A percentile compares a stretch with the other conserved stretches of the same genome.
phyloP scores from a whole-genome alignment of 2,329 filamentous ascomycete species.

The Westerdykella sp. region DNA sequence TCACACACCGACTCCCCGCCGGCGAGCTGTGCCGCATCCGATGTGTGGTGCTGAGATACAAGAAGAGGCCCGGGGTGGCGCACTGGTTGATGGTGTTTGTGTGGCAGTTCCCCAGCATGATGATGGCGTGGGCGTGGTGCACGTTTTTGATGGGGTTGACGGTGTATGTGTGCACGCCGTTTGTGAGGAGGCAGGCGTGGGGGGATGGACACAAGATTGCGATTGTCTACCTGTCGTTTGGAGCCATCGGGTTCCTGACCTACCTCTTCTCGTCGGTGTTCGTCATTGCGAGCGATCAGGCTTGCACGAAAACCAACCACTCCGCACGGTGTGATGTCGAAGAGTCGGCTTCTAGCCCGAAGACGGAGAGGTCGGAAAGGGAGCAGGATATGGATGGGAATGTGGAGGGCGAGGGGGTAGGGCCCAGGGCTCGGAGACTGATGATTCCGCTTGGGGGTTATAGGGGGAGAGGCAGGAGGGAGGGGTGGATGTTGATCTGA shows the following conservation, averaged over 20 bases:
- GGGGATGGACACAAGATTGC: constrained; percentile 18
- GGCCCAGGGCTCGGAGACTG: no score
- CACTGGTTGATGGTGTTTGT: constrained; percentile 27
- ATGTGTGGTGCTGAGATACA: constrained; percentile 19
- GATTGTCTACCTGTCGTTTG: constrained; percentile 18
- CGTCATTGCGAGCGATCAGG: constrained; percentile 21
- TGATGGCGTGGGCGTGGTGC: constrained; percentile 24
- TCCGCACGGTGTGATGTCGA: not conserved
- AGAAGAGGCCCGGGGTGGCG: constrained; percentile 15
- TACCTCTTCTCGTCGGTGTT: constrained; percentile 20
- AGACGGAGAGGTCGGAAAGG: no score
- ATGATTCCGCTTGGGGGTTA: no score
- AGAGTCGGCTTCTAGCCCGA: no score
- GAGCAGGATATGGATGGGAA: no score
- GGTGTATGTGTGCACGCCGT: constrained; percentile 23
- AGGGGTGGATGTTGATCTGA: no score
- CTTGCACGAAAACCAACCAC: not conserved
- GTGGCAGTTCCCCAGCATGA: constrained; percentile 28
- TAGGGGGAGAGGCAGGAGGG: no score
- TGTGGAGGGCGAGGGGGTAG: no score
- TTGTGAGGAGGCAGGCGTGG: constrained; percentile 16
- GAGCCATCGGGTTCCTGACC: constrained; percentile 16
- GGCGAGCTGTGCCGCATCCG: constrained; percentile 16
- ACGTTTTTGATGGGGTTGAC: constrained; percentile 22
- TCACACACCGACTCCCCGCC: constrained; percentile 12